Percentiles rank a stretch among this genome's conserved stretches.
Conservation (phyloP, 176 grass and related monocot species). For the Calamus simplicifolius region DNA sequence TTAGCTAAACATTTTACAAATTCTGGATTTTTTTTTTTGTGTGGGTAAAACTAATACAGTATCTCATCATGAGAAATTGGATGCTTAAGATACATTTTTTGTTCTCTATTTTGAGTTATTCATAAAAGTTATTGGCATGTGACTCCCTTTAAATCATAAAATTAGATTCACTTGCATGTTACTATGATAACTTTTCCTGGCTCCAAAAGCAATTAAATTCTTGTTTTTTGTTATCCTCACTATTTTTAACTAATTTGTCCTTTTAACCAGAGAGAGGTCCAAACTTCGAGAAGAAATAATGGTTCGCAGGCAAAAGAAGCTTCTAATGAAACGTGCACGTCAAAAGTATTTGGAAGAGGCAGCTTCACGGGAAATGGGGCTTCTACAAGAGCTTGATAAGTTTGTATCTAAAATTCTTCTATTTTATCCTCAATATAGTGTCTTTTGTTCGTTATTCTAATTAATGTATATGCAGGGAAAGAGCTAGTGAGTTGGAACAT, state of each 20-base stretch:
- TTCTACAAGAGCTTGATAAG: slow-evolving; percentile 94
- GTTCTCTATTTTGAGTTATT: too few relatives aligned
- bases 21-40: too few relatives aligned
- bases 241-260: neutral
- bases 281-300: slow-evolving; percentile 84
- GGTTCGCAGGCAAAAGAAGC: slow-evolving; percentile 71
- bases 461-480: slow-evolving; percentile 41
- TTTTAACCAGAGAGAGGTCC: slow-evolving; percentile 59
- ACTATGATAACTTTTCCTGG: too few relatives aligned
- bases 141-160: too few relatives aligned
- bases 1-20: too few relatives aligned
- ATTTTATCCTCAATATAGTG: neutral
- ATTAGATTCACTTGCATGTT: too few relatives aligned
- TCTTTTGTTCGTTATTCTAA: slow-evolving; percentile 11
- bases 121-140: too few relatives aligned
- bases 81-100: too few relatives aligned
- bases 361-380: slow-evolving; percentile 63
- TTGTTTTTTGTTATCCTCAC: neutral
- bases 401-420: slow-evolving; percentile 16
- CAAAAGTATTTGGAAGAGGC: slow-evolving; percentile 81
- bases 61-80: too few relatives aligned
- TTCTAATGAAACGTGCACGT: slow-evolving; percentile 67
- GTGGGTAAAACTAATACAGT: too few relatives aligned
- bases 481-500: slow-evolving; percentile 54
- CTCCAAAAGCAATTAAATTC: neutral